phyloP scores from a whole-genome alignment of 1,284 basidiomycete species.

The Pterulicium gracile region DNA sequence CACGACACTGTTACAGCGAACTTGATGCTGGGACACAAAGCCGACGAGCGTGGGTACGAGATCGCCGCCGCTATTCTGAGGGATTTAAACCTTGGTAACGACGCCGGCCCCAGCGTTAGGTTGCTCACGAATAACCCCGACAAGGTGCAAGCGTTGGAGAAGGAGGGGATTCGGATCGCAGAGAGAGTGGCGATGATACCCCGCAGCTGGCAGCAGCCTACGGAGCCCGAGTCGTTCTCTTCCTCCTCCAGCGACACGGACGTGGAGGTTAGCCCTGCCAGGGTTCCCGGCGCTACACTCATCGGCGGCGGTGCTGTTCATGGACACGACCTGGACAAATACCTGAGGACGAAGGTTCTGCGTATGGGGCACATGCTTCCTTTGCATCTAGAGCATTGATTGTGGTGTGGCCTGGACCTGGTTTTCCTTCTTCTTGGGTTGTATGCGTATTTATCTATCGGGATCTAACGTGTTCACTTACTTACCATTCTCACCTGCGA shows the following conservation, averaged over 20 bases:
- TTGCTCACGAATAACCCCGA: conserved; percentile 97
- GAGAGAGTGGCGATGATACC: conserved; percentile 95
- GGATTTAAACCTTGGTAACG: conserved; percentile 72
- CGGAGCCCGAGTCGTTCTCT: conserved; percentile 13
- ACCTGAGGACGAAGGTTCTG: conserved; percentile 90
- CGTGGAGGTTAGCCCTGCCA: conserved; percentile 29
- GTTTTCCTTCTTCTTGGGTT: not conserved
- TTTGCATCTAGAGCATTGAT: conserved; percentile 42
- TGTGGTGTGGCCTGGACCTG: too few relatives aligned
- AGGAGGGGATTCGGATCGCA: conserved; percentile 71
- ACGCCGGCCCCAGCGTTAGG: conserved; percentile 52
- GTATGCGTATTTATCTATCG: too few relatives aligned
- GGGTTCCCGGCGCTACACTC: conserved; percentile 66
- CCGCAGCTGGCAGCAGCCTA: conserved; percentile 68
- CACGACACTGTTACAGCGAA: conserved; percentile 98
- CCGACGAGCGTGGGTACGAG: conserved; percentile 91
- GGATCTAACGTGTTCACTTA: too few relatives aligned
- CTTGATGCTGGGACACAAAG: conserved; percentile 87
- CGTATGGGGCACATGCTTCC: conserved; percentile 94
- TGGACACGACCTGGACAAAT: conserved; percentile 89
- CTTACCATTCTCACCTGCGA: too few relatives aligned
- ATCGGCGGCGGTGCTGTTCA: conserved; percentile 74
- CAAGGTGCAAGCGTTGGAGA: conserved; percentile 83
- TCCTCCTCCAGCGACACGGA: conserved; percentile 12
- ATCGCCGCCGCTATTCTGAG: conserved; percentile 85